phyloP scores from a whole-genome alignment of 257 asterid species.

The Paulownia fortunei region DNA sequence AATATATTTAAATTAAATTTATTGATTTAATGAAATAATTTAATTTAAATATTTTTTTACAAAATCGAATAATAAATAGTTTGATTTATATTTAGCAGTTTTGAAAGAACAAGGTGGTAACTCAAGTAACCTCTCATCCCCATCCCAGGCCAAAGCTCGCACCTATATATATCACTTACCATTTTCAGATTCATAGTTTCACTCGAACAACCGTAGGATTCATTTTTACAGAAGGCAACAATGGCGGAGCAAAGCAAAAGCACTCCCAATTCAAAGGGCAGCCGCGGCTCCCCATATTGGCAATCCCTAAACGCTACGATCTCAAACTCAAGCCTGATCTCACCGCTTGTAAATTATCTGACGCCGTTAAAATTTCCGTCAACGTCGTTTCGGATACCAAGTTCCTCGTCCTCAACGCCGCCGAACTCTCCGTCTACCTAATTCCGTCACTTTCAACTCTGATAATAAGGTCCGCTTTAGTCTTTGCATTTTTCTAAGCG shows the following conservation, averaged over 20 bases:
- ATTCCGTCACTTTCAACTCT: constrained; percentile 61
- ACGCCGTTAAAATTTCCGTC: constrained; percentile 68
- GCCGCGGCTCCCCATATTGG: constrained; percentile 90
- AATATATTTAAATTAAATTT: too few relatives aligned
- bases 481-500: constrained; percentile 11
- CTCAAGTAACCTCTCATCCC: too few relatives aligned
- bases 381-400: constrained; percentile 72
- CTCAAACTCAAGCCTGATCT: constrained; percentile 85
- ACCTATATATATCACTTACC: not conserved
- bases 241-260: constrained; percentile 58
- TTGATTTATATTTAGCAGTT: too few relatives aligned
- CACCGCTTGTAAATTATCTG: constrained; percentile 78
- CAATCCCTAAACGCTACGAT: constrained; percentile 80
- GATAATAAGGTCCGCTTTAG: constrained; percentile 46
- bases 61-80: too few relatives aligned
- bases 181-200: not conserved
- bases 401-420: constrained; percentile 84
- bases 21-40: too few relatives aligned
- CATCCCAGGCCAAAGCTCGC: too few relatives aligned
- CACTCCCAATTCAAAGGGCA: constrained; percentile 75
- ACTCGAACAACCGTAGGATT: not conserved
- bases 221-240: constrained; percentile 20
- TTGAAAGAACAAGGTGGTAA: too few relatives aligned
- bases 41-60: too few relatives aligned
- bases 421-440: constrained; percentile 72